Percentiles rank a stretch among this genome's conserved stretches.
These are phyloP conservation scores for Russula brevipes DNA, from an alignment of 768 basidiomycete genomes.

Conservation along the genomic window DNA sequence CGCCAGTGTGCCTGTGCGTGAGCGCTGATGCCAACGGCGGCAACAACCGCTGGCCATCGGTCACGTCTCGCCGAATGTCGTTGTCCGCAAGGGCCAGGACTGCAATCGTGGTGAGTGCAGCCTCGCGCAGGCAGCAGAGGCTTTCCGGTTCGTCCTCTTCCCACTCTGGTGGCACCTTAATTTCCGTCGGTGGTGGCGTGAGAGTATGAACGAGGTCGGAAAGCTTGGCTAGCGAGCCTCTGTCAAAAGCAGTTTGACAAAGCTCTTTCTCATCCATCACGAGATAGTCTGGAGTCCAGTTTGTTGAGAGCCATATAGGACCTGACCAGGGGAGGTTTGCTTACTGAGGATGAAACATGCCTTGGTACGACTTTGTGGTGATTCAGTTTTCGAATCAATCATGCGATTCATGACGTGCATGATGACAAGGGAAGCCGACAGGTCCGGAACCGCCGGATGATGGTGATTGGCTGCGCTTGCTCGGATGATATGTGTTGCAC, in stretches of 20 bases:
- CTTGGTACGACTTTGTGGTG: conserved; percentile 46
- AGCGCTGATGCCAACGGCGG: conserved; percentile 52
- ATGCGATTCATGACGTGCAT: conserved; percentile 66
- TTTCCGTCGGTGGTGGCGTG: conserved; percentile 39
- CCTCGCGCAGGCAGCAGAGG: conserved; percentile 59
- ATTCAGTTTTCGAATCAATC: conserved; percentile 42
- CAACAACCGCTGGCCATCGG: conserved; percentile 53
- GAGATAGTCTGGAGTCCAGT: conserved; percentile 47
- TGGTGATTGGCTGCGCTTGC: conserved; percentile 35
- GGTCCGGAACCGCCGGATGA: conserved; percentile 37
- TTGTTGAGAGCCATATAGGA: not conserved
- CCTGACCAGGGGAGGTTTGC: conserved; percentile 27
- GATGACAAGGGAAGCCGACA: conserved; percentile 50
- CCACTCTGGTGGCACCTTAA: conserved; percentile 44
- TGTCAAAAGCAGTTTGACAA: conserved; percentile 65
- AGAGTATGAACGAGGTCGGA: conserved; percentile 47
- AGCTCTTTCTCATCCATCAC: conserved; percentile 65
- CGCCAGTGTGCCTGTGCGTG: conserved; percentile 58
- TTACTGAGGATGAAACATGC: conserved; percentile 74
- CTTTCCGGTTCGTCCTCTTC: conserved; percentile 69
- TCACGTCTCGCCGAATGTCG: conserved; percentile 63
- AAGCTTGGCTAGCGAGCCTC: conserved; percentile 56
- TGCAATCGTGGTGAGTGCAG: conserved; percentile 67
- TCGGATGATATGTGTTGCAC: conserved; percentile 59
- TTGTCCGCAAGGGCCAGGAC: conserved; percentile 68